Conservation (phyloP, 2,329 filamentous ascomycete genomes). For the Sarocladium brachiariae region DNA sequence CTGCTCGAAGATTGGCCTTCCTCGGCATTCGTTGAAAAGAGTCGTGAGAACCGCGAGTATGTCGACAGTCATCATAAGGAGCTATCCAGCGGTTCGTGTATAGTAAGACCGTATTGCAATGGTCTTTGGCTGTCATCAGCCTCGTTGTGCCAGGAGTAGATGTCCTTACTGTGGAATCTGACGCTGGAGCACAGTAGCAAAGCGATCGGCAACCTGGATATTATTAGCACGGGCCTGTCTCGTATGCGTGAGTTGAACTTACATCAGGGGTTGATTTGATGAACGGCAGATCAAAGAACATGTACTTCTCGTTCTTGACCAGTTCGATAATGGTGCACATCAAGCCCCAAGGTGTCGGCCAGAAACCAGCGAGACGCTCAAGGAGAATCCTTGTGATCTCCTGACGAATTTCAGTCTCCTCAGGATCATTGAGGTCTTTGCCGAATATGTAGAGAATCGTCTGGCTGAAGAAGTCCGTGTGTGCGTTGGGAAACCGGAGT, state of each 20-base stretch:
- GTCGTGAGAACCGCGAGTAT: background rate
- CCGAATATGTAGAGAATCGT: conserved; percentile 80
- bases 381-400: conserved; percentile 84
- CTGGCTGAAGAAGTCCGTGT: conserved; percentile 91
- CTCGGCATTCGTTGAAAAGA: background rate
- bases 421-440: conserved; percentile 62
- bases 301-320: conserved; percentile 82
- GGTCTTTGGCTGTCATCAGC: background rate
- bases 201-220: conserved; percentile 25
- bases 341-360: conserved; percentile 93
- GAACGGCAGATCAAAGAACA: conserved; percentile 88
- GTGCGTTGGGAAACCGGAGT: conserved; percentile 78
- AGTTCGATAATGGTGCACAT: conserved; percentile 84
- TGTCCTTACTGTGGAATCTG: conserved; percentile 6
- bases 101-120: background rate
- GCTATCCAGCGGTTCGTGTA: background rate
- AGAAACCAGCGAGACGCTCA: conserved; percentile 80
- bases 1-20: background rate
- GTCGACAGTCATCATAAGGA: background rate
- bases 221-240: conserved; percentile 4
- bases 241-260: conserved; percentile 20
- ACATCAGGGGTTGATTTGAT: conserved; percentile 88
- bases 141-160: background rate
- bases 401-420: conserved; percentile 77
- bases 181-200: conserved; percentile 21